Evolutionary conservation across 257 asterid genomes (phyloP).

Genomic region (Gynochthodes officinalis): DNA sequence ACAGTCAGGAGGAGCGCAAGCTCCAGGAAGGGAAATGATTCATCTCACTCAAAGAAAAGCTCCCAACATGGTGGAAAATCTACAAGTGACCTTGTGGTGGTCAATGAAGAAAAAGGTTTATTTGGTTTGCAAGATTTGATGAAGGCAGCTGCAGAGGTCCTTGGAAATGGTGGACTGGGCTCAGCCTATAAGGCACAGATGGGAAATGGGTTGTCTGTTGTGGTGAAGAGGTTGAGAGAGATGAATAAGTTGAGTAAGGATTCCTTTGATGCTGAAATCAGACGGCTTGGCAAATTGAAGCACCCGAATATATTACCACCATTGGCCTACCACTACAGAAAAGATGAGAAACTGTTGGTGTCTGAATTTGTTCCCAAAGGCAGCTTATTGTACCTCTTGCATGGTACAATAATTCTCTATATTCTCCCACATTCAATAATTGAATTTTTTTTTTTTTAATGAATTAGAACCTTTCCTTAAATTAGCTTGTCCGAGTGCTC

Average conservation of each 20-base stretch:
- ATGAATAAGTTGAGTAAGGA: conserved; percentile 68
- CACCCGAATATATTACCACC: conserved; percentile 68
- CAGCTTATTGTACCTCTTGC: conserved; percentile 64
- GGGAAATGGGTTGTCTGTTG: conserved; percentile 65
- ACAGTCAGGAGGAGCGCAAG: conserved; percentile 28
- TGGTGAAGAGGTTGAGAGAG: conserved; percentile 80
- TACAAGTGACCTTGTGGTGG: conserved; percentile 51
- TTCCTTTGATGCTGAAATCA: conserved; percentile 57
- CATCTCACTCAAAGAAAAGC: conserved; percentile 34
- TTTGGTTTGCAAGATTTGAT: conserved; percentile 81
- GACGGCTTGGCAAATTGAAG: conserved; percentile 51
- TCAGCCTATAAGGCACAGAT: conserved; percentile 79
- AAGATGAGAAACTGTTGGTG: conserved; percentile 82
- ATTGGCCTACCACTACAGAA: conserved; percentile 75
- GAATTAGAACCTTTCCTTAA: neutral
- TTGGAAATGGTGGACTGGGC: conserved; percentile 82
- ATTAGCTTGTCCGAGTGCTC: neutral
- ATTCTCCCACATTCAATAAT: neutral
- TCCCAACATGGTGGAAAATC: conserved; percentile 24
- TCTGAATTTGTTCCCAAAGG: conserved; percentile 68
- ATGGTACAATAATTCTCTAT: conserved; percentile 39
- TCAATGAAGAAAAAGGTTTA: conserved; percentile 60
- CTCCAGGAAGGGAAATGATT: conserved; percentile 26
- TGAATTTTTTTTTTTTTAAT: neutral
- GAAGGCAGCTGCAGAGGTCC: conserved; percentile 97